Conservation (phyloP, 2,329 filamentous ascomycete genomes). For the Sordariomycetes sp. region DNA sequence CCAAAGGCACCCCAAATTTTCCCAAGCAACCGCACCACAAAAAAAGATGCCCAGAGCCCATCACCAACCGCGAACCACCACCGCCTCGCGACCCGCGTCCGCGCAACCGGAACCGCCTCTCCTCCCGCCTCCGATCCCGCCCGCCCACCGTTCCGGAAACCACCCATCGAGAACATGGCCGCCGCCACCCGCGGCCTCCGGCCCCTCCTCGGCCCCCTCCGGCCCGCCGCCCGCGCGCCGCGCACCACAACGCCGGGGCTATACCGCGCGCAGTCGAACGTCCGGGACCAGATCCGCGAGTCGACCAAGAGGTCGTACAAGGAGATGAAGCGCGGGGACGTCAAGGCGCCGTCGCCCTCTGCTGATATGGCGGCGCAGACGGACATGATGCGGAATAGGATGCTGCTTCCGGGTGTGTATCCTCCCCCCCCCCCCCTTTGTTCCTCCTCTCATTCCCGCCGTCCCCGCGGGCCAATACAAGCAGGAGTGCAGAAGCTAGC, state of each 20-base stretch:
- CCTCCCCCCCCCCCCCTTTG: not conserved
- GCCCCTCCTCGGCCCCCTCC: not conserved
- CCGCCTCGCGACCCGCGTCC: not conserved
- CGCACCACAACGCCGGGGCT: constrained; percentile 1
- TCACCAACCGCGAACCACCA: not conserved
- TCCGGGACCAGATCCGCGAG: constrained; percentile 1
- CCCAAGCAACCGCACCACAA: not conserved
- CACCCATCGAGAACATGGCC: not conserved
- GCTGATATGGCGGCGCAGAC: not conserved
- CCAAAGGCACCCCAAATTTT: not conserved
- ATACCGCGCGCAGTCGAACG: not conserved
- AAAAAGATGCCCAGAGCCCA: not conserved
- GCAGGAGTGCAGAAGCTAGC: not conserved
- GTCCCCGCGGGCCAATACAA: too few relatives aligned
- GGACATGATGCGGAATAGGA: constrained; percentile 4
- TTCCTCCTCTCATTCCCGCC: too few relatives aligned
- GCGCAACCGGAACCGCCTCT: not conserved
- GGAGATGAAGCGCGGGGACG: not conserved
- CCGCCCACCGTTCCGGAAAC: not conserved
- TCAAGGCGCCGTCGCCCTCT: not conserved
- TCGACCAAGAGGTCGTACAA: not conserved
- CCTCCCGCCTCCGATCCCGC: not conserved
- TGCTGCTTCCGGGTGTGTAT: constrained; percentile 2
- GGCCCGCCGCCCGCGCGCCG: not conserved
- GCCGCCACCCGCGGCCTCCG: constrained; percentile 6